phyloP scores from a whole-genome alignment of 108 stramenopile species.

The Aurantiochytrium sp. region DNA sequence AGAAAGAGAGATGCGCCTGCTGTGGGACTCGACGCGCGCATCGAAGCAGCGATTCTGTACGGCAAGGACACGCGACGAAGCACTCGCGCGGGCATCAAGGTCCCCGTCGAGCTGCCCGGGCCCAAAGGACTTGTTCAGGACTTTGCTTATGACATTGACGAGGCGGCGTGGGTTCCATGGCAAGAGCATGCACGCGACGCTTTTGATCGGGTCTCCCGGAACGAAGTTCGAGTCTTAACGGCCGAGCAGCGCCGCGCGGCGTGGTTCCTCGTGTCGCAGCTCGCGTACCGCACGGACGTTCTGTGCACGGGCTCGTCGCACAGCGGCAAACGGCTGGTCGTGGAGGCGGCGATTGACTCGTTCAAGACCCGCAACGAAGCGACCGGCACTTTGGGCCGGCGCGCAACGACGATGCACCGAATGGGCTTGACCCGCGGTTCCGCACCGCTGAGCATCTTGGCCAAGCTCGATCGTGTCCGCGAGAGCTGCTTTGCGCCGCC shows the following conservation, averaged over 20 bases:
- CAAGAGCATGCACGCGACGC: not conserved
- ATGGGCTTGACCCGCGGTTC: not conserved
- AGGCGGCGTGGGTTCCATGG: not conserved
- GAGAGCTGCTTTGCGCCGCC: not conserved
- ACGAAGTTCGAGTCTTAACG: not conserved
- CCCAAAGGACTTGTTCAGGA: not conserved
- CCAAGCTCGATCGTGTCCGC: not conserved
- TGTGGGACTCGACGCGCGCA: not conserved
- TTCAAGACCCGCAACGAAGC: too few relatives aligned
- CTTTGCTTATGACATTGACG: not conserved
- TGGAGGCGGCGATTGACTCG: not conserved
- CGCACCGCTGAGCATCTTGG: not conserved
- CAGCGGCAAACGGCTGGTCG: not conserved
- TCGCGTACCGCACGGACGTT: not conserved
- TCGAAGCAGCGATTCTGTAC: not conserved
- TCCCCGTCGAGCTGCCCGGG: not conserved
- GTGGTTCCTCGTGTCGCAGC: not conserved
- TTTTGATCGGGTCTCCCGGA: too few relatives aligned
- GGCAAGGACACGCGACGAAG: not conserved
- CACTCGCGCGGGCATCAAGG: not conserved
- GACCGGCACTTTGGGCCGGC: too few relatives aligned
- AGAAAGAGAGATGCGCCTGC: not conserved
- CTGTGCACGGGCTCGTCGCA: not conserved
- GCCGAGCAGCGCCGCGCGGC: not conserved
- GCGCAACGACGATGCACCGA: not conserved